These are phyloP conservation scores for Phylloporus arenicola DNA, from an alignment of 768 basidiomycete genomes.

Conservation along the genomic window DNA sequence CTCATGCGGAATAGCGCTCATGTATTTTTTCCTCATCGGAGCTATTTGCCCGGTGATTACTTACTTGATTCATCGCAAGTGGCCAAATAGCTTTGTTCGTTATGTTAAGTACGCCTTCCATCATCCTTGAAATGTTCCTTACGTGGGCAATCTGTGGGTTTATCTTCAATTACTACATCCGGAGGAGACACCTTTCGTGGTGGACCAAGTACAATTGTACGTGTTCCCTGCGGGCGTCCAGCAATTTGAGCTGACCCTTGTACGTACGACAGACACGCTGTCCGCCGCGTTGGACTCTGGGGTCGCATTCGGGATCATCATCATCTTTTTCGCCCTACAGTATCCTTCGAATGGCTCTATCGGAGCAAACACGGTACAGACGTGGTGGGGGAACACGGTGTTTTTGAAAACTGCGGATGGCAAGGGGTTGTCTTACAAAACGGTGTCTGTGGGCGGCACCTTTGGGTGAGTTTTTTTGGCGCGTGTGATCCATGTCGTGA, in stretches of 20 bases:
- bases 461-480: conserved; percentile 24
- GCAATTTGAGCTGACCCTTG: conserved; percentile 13
- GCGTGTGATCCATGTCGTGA: too few relatives aligned
- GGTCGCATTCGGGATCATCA: conserved; percentile 49
- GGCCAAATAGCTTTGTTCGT: conserved; percentile 55
- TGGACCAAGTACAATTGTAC: conserved; percentile 53
- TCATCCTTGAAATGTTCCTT: conserved; percentile 52
- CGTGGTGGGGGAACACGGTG: conserved; percentile 56
- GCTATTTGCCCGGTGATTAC: conserved; percentile 52
- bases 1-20: conserved; percentile 31
- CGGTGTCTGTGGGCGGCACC: conserved; percentile 11
- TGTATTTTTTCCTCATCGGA: conserved; percentile 77
- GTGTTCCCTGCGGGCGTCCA: not conserved
- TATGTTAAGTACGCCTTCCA: conserved; percentile 56
- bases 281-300: conserved; percentile 71
- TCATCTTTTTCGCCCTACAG: conserved; percentile 61
- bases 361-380: conserved; percentile 45
- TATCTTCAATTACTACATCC: conserved; percentile 58
- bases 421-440: conserved; percentile 5
- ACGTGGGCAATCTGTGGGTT: conserved; percentile 61
- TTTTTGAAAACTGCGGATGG: conserved; percentile 25
- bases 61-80: conserved; percentile 52
- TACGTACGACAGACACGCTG: conserved; percentile 44
- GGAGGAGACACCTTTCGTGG: conserved; percentile 59
- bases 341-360: conserved; percentile 59